Conservation (phyloP, 2,329 filamentous ascomycete species). For the Moelleriella libera region DNA sequence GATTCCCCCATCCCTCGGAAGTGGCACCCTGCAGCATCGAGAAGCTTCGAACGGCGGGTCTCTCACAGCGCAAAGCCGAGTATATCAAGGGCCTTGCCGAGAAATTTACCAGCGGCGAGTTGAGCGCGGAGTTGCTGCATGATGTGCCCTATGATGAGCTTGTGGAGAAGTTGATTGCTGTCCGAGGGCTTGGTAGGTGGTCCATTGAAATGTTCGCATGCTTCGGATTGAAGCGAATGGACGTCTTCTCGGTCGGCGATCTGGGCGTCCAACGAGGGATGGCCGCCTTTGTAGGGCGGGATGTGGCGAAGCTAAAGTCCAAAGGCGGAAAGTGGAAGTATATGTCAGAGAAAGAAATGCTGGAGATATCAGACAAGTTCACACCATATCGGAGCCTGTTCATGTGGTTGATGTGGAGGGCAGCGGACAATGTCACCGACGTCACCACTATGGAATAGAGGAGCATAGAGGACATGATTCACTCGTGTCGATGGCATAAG, state of each 20-base stretch:
- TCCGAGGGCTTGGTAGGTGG: conserved; percentile 80
- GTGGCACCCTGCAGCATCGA: conserved; percentile 52
- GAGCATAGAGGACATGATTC: too few relatives aligned
- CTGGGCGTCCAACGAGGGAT: conserved; percentile 90
- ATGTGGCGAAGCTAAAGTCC: conserved; percentile 70
- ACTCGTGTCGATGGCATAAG: too few relatives aligned
- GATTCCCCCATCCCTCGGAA: conserved; percentile 64
- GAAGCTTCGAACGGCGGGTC: conserved; percentile 65
- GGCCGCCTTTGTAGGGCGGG: conserved; percentile 71
- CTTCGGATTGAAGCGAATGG: conserved; percentile 86
- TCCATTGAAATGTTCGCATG: conserved; percentile 97
- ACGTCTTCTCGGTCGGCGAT: conserved; percentile 87
- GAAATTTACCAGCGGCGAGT: conserved; percentile 63
- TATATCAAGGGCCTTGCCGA: conserved; percentile 78
- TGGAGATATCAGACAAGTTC: conserved; percentile 66
- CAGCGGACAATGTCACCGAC: conserved; percentile 55
- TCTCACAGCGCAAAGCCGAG: conserved; percentile 91
- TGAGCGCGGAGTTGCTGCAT: conserved; percentile 63
- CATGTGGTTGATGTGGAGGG: conserved; percentile 98
- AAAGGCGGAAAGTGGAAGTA: conserved; percentile 93
- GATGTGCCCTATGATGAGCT: conserved; percentile 76
- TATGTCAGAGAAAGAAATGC: conserved; percentile 89
- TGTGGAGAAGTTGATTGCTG: conserved; percentile 66
- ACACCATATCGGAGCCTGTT: conserved; percentile 80
- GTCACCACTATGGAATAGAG: conserved; percentile 41